Percentiles rank a stretch among this genome's conserved stretches.
Evolutionary conservation across 2,329 filamentous ascomycete species (phyloP).

Genomic region (Hortaea sp.): DNA sequence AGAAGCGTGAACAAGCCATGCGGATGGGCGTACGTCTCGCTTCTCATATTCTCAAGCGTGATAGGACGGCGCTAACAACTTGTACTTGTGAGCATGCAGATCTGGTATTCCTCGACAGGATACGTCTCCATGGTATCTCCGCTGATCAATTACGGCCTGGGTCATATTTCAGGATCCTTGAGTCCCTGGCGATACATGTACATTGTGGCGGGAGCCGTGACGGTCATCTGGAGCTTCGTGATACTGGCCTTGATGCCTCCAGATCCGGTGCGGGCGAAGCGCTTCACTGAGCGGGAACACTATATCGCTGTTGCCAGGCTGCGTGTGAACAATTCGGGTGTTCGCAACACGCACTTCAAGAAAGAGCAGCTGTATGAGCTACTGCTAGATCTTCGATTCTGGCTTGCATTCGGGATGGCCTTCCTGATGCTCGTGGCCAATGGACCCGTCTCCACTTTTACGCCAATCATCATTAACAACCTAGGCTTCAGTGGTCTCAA

Average conservation of each 20-base stretch:
- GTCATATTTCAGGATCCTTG: conserved; percentile 29
- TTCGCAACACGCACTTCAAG: conserved; percentile 37
- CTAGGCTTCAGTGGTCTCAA: conserved; percentile 1
- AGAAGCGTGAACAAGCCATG: conserved; percentile 20
- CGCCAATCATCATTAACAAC: conserved; percentile 1
- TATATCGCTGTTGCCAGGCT: conserved; percentile 17
- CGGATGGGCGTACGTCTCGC: too few relatives aligned
- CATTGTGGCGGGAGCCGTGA: conserved; percentile 32
- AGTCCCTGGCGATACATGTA: conserved; percentile 28
- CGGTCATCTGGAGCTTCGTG: conserved; percentile 31
- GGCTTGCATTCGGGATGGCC: conserved; percentile 17
- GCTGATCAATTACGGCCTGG: conserved; percentile 40
- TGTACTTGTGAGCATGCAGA: conserved; percentile 10
- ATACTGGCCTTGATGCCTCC: conserved; percentile 32
- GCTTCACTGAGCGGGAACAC: conserved; percentile 27
- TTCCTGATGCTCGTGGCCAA: conserved; percentile 3
- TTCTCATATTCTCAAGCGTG: too few relatives aligned
- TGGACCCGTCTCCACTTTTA: conserved; percentile 3
- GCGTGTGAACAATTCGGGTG: conserved; percentile 19
- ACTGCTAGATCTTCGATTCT: conserved; percentile 27
- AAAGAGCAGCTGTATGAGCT: conserved; percentile 32
- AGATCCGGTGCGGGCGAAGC: conserved; percentile 33
- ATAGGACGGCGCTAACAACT: too few relatives aligned
- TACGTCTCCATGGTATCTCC: conserved; percentile 38
- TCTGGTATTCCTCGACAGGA: conserved; percentile 31